Evolutionary conservation across 1,284 basidiomycete genomes (phyloP).

Genomic region (Cutaneotrichosporon sp.): DNA sequence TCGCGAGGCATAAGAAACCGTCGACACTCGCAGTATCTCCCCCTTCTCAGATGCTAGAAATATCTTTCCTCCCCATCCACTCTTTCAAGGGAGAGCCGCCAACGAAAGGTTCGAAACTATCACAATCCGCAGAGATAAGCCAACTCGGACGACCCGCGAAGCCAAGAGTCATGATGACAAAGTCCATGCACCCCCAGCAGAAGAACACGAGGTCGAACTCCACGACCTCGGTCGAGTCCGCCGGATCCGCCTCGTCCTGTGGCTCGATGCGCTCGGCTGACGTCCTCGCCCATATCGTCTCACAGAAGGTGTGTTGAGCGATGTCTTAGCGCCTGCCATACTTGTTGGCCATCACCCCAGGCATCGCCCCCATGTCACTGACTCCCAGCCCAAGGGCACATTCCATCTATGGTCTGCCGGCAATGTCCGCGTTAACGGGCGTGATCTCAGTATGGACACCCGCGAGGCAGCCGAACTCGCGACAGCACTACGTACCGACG

Average conservation of each 20-base stretch:
- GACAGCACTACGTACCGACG: conserved; percentile 25
- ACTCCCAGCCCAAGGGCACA: conserved; percentile 24
- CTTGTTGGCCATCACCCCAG: background rate
- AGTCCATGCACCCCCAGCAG: no score
- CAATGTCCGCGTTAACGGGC: conserved; percentile 33
- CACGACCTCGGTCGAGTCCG: conserved; percentile 17
- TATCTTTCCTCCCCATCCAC: no score
- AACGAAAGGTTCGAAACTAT: no score
- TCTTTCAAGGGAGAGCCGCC: no score
- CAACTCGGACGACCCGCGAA: no score
- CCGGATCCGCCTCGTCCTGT: conserved; percentile 16
- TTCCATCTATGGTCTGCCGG: conserved; percentile 43
- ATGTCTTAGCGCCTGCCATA: no score
- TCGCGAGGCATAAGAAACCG: no score
- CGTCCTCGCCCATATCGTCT: conserved; percentile 31
- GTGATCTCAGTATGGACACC: conserved; percentile 31
- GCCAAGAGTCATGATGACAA: no score
- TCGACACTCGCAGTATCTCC: no score
- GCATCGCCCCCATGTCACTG: background rate
- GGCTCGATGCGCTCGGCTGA: conserved; percentile 33
- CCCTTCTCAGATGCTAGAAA: no score
- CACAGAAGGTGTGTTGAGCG: conserved; percentile 29
- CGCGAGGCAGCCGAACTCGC: conserved; percentile 31
- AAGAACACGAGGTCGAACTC: conserved; percentile 11
- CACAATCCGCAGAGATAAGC: no score